Evolutionary conservation across 1,139 yeast species (phyloP).

Genomic region (Maudiozyma humilis): DNA sequence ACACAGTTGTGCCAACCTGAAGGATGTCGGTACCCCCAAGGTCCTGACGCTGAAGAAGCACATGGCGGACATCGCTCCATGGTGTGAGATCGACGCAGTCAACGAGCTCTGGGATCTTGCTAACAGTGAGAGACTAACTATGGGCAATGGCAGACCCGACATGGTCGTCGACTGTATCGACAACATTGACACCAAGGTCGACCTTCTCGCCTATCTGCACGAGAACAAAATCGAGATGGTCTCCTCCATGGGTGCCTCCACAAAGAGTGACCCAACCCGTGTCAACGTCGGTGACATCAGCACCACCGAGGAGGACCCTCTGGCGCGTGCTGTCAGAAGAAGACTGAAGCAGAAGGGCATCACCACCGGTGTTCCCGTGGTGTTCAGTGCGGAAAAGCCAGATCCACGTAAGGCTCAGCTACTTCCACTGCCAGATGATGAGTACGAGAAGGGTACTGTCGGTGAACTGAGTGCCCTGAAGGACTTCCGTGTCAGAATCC

Average conservation of each 20-base stretch:
- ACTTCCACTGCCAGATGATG: constrained; percentile 74
- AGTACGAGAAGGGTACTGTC: constrained; percentile 70
- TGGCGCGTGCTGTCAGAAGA: constrained; percentile 81
- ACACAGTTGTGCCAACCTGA: constrained; percentile 83
- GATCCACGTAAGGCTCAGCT: constrained; percentile 87
- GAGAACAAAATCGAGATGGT: constrained; percentile 53
- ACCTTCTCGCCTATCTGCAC: constrained; percentile 66
- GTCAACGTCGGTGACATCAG: constrained; percentile 72
- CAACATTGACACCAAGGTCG: constrained; percentile 90
- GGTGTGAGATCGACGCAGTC: constrained; percentile 73
- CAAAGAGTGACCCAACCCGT: constrained; percentile 80
- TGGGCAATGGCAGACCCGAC: constrained; percentile 51
- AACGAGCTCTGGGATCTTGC: constrained; percentile 71
- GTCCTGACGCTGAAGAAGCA: constrained; percentile 68
- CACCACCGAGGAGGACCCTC: constrained; percentile 81
- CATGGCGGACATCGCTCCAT: constrained; percentile 70
- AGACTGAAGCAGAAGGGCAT: constrained; percentile 75
- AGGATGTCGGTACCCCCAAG: constrained; percentile 86
- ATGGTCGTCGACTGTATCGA: constrained; percentile 91
- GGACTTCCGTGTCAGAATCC: constrained; percentile 84
- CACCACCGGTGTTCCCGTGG: constrained; percentile 68
- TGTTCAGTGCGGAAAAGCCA: constrained; percentile 91
- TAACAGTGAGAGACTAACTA: constrained; percentile 51
- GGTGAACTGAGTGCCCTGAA: constrained; percentile 79
- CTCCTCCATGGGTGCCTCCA: constrained; percentile 94